Percentiles rank a stretch among this genome's conserved stretches.
Conservation (phyloP, 116 monocot species). For the Posidonia oceanica region DNA sequence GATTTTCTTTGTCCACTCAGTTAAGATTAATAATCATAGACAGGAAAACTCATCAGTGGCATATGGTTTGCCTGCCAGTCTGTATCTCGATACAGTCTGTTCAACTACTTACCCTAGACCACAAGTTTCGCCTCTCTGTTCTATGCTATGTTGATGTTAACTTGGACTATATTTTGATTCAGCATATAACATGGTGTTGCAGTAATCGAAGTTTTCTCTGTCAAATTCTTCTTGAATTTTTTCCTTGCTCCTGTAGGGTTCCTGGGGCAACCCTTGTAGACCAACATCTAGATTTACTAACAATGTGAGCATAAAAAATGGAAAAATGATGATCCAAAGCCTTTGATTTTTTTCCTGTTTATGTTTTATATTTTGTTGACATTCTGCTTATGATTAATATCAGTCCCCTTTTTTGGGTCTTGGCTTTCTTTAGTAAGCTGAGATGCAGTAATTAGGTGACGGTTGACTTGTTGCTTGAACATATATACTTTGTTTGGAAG, state of each 20-base stretch:
- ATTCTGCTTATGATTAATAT: not conserved
- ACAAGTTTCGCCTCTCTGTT: not conserved
- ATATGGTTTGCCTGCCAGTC: not conserved
- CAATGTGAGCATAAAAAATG: too few relatives aligned
- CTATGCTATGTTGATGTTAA: not conserved
- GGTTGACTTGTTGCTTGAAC: too few relatives aligned
- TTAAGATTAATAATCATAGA: too few relatives aligned
- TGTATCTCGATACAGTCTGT: not conserved
- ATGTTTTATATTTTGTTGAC: not conserved
- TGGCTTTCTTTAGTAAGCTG: too few relatives aligned
- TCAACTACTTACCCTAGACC: not conserved
- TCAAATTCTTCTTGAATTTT: not conserved
- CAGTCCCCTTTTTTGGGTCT: too few relatives aligned
- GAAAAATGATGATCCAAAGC: too few relatives aligned
- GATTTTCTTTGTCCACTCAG: too few relatives aligned
- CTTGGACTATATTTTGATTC: not conserved
- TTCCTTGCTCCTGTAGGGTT: not conserved
- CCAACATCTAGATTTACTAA: not conserved
- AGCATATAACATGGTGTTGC: not conserved
- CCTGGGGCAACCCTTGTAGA: too few relatives aligned
- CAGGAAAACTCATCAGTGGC: too few relatives aligned
- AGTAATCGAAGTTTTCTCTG: not conserved
- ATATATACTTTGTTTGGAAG: too few relatives aligned
- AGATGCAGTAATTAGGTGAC: too few relatives aligned
- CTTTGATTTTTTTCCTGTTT: not conserved